A percentile compares a stretch with the other conserved stretches of the same genome.
These are phyloP conservation scores for Corylus avellana DNA, from an alignment of 306 rosid species.

Conservation along the genomic window DNA sequence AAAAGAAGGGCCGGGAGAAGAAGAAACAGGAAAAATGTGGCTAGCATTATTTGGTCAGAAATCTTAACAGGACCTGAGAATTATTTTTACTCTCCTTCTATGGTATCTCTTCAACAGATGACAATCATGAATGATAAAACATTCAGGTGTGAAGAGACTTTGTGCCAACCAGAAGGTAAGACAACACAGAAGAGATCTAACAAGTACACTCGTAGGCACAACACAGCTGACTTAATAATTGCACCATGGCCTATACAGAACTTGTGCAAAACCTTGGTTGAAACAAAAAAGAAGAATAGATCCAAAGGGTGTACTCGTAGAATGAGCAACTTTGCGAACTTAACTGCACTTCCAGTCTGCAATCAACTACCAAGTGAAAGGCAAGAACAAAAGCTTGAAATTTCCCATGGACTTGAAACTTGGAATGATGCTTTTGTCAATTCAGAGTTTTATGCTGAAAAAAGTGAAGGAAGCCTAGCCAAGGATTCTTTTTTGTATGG, in stretches of 20 bases:
- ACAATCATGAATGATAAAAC: background rate
- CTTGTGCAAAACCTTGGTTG: background rate
- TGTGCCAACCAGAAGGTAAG: background rate
- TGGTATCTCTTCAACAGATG: background rate
- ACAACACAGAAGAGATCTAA: background rate
- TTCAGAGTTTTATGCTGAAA: background rate
- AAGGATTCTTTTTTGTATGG: background rate
- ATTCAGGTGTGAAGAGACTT: background rate
- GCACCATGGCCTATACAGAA: background rate
- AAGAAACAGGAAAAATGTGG: background rate
- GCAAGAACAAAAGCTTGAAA: slow-evolving; percentile 4
- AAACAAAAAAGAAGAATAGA: slow-evolving; percentile 4
- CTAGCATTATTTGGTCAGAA: background rate
- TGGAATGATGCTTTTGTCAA: background rate
- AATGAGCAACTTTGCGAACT: background rate
- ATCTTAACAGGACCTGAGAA: background rate
- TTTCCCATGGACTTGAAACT: background rate
- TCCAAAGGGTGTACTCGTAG: slow-evolving; percentile 14
- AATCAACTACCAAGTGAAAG: background rate
- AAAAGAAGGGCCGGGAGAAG: slow-evolving; percentile 2
- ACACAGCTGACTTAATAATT: background rate
- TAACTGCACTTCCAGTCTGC: background rate
- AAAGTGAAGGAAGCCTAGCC: background rate
- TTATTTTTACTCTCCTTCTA: no score
- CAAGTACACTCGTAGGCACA: background rate